Evolutionary conservation across 148 eudicot genomes (phyloP).

Genomic region (Camellia sinensis): DNA sequence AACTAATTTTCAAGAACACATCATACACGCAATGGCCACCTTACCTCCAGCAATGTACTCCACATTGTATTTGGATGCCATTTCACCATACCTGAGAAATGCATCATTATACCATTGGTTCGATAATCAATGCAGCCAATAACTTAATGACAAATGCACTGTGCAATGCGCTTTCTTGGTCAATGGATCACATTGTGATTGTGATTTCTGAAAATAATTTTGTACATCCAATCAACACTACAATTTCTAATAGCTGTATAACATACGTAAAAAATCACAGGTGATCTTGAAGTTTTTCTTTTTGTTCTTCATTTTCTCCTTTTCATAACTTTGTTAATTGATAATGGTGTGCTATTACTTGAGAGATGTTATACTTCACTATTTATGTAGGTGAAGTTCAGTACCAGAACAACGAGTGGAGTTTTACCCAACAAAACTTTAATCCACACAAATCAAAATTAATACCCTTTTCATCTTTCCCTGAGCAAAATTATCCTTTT

Average conservation of each 20-base stretch:
- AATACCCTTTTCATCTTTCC: too few species aligned
- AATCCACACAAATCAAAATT: too few species aligned
- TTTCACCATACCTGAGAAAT: slow-evolving; percentile 66
- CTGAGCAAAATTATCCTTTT: too few species aligned
- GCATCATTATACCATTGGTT: background rate
- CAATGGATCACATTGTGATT: background rate
- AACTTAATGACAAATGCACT: background rate
- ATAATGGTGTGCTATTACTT: background rate
- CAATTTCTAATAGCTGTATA: background rate
- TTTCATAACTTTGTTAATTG: background rate
- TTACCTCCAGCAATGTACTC: slow-evolving; percentile 96
- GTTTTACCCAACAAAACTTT: background rate
- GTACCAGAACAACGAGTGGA: background rate
- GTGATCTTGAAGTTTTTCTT: background rate
- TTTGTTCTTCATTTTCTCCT: background rate
- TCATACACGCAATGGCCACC: background rate
- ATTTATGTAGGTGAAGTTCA: background rate
- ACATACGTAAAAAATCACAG: background rate
- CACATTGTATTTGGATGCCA: slow-evolving; percentile 69
- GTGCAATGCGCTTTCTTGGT: background rate
- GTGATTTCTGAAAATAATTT: background rate
- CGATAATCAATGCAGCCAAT: background rate
- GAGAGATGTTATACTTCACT: background rate
- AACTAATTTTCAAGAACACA: background rate
- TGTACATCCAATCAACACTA: background rate